Base-by-base conservation (phyloP, 1,284 basidiomycete genomes). In the Microbotryum scabiosae region DNA sequence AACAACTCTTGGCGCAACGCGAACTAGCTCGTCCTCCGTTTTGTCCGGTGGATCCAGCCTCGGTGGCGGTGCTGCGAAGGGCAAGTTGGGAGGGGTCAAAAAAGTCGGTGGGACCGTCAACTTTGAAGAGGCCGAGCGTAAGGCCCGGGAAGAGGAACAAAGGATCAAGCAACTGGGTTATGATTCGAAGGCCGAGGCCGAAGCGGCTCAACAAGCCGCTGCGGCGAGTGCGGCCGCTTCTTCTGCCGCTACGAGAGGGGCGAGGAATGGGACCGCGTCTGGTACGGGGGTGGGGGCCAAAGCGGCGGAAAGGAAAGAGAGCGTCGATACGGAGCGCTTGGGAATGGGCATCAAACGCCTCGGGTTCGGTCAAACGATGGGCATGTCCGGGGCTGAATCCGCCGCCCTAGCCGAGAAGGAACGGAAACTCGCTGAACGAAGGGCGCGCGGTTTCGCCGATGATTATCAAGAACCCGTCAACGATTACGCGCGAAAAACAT, bases 61-160 rank as follows among this genome's bases (percentile, higher is more conserved):
- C 7, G 59, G 50, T 10, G 47, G 47, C 6, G 8, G 84, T 83
- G 74, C 84, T 59, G 30, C 71, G 84, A 70, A 79, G 81, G 72
- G 75, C 56, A 78, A 78, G 47, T 81, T 94, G 0, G 92, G 91
- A 23, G 91, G 90, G 18, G 86, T 88, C 73, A 92, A 90, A 75
- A 78, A 78, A 5, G 36, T 41, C 36, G 81, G 78, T 0, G 80
- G 84, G 30, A 81, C 85, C 2, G 85, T 96, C 67, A 85, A 96
- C 76, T 97, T 96, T 74, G 92, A 87, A 51, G 89, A 90, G 70
- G 92, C 90, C 0, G 90, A 96, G 75, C 79, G 85, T 36, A 87
- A 87, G 70, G 92, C 92, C 0, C 73, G 81, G 23, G 90, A 90
- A 72, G 92, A 96, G 74, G 90, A 89, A 45, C 90, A 92, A 75